These are phyloP conservation scores for Bocquillonia castaneifolia DNA, from an alignment of 441 rosid genomes.

Conservation along the genomic window DNA sequence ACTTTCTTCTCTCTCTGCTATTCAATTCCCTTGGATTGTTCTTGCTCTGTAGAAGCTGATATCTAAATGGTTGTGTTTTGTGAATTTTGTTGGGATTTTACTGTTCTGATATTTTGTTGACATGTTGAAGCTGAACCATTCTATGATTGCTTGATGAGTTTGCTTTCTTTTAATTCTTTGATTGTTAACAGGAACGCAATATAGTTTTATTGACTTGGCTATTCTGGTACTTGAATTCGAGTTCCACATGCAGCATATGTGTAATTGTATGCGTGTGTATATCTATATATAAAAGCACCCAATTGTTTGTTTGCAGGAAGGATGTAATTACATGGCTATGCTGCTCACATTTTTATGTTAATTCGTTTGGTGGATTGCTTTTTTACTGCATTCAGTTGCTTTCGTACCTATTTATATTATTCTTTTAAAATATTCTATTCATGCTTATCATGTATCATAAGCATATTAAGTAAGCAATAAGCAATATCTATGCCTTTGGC, in stretches of 20 bases:
- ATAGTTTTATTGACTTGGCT: background rate
- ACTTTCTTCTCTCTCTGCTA: slow-evolving; percentile 24
- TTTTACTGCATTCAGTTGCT: slow-evolving; percentile 1
- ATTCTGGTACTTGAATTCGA: slow-evolving; percentile 17
- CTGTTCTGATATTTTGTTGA: slow-evolving; percentile 25
- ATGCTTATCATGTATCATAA: background rate
- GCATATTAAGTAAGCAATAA: background rate
- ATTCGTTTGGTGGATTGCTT: slow-evolving; percentile 2
- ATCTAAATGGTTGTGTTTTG: slow-evolving; percentile 27
- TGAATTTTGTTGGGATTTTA: slow-evolving; percentile 31
- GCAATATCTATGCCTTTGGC: background rate
- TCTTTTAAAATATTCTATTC: background rate
- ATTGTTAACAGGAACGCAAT: slow-evolving; percentile 14
- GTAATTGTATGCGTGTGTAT: too few relatives aligned
- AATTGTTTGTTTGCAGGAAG: slow-evolving; percentile 10
- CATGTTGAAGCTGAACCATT: slow-evolving; percentile 28
- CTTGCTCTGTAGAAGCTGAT: slow-evolving; percentile 20
- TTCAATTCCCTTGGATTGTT: slow-evolving; percentile 23
- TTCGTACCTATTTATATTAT: background rate
- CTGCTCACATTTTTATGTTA: background rate
- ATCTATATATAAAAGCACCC: background rate
- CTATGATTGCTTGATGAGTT: slow-evolving; percentile 35
- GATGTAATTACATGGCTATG: background rate
- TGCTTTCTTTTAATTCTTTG: slow-evolving; percentile 12
- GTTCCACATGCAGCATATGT: slow-evolving; percentile 13